Base-by-base conservation (phyloP, 1,139 yeast genomes). In the Geotrichum histeridarum region DNA sequence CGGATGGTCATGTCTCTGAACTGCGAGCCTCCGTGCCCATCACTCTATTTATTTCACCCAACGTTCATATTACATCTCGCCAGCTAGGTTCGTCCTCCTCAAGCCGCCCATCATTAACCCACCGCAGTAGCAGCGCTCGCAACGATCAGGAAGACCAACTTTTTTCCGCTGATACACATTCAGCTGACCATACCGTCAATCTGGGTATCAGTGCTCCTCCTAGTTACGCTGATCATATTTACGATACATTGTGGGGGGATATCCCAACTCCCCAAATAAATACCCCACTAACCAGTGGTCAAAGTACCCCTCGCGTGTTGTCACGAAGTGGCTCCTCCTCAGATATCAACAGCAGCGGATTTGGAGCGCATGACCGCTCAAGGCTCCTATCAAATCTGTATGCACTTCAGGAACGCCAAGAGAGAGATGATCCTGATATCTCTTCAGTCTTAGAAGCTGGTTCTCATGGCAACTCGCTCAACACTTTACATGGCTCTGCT, bases 211-310 rank as follows among this genome's bases (percentile, higher is more conserved):
- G 83, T 69, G 96, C 97, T 0, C 98, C 98, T 2, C 99, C 99
- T 31, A 77, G 86, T 58, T 93, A 93, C 66, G 89, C 83, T 59
- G 82, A 78, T 58, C 96, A 89, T 67, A 80, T 90, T 42, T 90
- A 87, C 69, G 99, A 93, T 69, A 73, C 90, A 54, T 72, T 93
- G 39, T 91, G 90, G 91, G 76, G 80, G 39, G 95, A 86, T 55
- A 75, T 83, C 4, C 67, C 77, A 3, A 70, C 76, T 14, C 77
- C 84, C 1, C 79, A 83, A 0, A 62, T 74, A 7, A 84, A 81
- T 39, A 77, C 86, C 1, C 87, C 88, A 2, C 33, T 52, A 35
- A 36, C 48, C 32, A 52, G 54, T 42, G 54, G 54, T 14, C 44
- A 30, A 8, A 39, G 27, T 33, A 48, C 50, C 9, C 50, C 50